Base-by-base conservation (phyloP, 23 red algal species). In the Gracilaria vermiculophylla region DNA sequence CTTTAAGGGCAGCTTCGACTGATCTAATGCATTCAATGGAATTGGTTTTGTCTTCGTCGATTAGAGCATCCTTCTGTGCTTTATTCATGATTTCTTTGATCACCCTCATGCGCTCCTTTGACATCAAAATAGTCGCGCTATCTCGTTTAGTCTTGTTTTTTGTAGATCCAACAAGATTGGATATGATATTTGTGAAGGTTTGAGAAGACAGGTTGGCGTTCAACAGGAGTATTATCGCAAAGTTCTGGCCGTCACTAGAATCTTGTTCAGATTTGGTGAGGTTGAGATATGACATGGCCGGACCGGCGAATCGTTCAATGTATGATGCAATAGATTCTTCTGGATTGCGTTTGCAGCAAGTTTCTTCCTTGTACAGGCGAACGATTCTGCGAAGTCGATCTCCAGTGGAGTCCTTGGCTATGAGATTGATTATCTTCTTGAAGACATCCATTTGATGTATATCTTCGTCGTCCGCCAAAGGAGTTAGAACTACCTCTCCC, bases 281-380 rank as follows among this genome's bases (percentile, higher is more conserved):
- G 12, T 85, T 85, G 2, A 85, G 60, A 44, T 85, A 85, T 71
- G 80, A 65, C 15, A 61, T 57, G 3, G 62, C 62, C 3, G 60
- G 80, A 41, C 33, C 44, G 12, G 36, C 31, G 51, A 70, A 85
- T 39, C 40, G 32, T 53, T 66, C 32, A 11, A 85, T 50, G 62
- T 49, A 85, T 47, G 2, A 25, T n/a, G 3, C 2, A 17, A 85
- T 39, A 28, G 15, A 45, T 8, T 69, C 60, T 7, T 32, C 45
- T 3, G 35, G 14, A 17, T 24, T 8, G 3, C 80, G 19, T 8
- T 52, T 55, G 25, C 80, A 85, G 11, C 5, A 27, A 5, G 7
- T 54, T 19, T 25, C 42, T n/a, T 49, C 58, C 29, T 71, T 71
- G 62, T 71, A 61, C 5, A 52, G 56, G 2, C 62, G 53, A 15